Conservation (phyloP, 495 filamentous ascomycete species). For the Aspergillus carlsbadensis region DNA sequence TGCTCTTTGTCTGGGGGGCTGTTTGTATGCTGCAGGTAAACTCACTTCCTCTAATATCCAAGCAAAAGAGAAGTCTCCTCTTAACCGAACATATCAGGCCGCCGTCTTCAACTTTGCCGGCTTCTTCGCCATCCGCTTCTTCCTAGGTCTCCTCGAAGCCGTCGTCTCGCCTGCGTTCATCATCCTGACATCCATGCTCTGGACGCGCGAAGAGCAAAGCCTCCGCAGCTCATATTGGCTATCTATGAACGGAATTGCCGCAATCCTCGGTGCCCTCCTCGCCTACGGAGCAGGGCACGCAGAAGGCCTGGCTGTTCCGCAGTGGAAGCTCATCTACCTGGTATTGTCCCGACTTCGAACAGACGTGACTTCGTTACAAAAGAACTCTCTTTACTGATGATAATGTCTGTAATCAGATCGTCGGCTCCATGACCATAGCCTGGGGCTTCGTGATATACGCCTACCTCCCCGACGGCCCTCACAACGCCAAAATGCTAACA, state of each 20-base stretch:
- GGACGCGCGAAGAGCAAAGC: slow-evolving; percentile 17
- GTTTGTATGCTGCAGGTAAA: slow-evolving; percentile 28
- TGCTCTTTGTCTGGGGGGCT: slow-evolving; percentile 34
- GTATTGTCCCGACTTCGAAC: background rate
- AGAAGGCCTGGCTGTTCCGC: background rate
- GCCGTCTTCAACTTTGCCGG: slow-evolving; percentile 28
- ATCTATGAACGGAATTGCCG: slow-evolving; percentile 5
- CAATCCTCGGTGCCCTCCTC: background rate
- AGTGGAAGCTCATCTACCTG: slow-evolving; percentile 5
- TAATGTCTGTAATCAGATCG: background rate
- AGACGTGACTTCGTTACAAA: too few relatives aligned
- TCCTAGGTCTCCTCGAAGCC: slow-evolving; percentile 35
- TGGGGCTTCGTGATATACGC: slow-evolving; percentile 3
- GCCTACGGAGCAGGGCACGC: background rate
- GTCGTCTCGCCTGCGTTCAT: slow-evolving; percentile 31
- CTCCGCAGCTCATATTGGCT: slow-evolving; percentile 19
- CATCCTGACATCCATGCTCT: slow-evolving; percentile 22
- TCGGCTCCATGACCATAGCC: slow-evolving; percentile 2
- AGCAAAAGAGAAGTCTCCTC: too few relatives aligned
- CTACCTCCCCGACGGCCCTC: slow-evolving; percentile 4
- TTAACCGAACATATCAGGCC: too few relatives aligned
- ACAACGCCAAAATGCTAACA: slow-evolving; percentile 1
- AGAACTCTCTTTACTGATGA: background rate
- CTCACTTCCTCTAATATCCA: too few relatives aligned
- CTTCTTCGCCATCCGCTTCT: slow-evolving; percentile 32